Percentiles rank a stretch among this genome's conserved stretches.
Evolutionary conservation across 2,329 filamentous ascomycete species (phyloP).

Genomic region (Cladophialophora chaetospira): DNA sequence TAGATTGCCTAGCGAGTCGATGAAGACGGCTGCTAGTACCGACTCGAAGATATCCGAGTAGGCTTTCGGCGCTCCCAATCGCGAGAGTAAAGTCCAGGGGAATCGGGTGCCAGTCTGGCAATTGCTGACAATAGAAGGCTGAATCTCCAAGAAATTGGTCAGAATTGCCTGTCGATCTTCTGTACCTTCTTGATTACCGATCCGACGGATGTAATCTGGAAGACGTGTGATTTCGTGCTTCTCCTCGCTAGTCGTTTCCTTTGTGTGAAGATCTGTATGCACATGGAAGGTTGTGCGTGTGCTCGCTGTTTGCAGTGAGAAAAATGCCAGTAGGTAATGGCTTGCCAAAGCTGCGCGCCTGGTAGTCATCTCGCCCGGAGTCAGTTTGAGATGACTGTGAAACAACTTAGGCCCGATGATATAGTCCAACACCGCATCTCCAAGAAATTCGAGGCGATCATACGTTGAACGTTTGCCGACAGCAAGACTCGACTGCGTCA

Average conservation of each 20-base stretch:
- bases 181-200: constrained; percentile 5
- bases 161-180: constrained; percentile 14
- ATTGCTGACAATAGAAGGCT: constrained; percentile 52
- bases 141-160: constrained; percentile 48
- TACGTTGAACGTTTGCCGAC: constrained; percentile 40
- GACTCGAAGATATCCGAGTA: constrained; percentile 83
- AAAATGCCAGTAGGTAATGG: constrained; percentile 74
- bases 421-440: constrained; percentile 81
- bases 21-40: constrained; percentile 77
- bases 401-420: constrained; percentile 66
- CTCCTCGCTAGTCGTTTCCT: constrained; percentile 36
- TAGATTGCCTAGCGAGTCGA: constrained; percentile 70
- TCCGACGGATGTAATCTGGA: constrained; percentile 23
- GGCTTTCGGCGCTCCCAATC: constrained; percentile 71
- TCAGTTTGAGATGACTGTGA: constrained; percentile 41
- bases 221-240: constrained; percentile 14
- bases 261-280: constrained; percentile 34
- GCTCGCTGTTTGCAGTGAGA: constrained; percentile 41
- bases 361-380: constrained; percentile 68
- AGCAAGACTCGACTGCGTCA: constrained; percentile 63
- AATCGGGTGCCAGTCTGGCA: constrained; percentile 59
- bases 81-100: constrained; percentile 74
- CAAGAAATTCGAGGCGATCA: constrained; percentile 84
- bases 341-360: constrained; percentile 78
- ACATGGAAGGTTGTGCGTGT: constrained; percentile 12